Conservation (phyloP, 352 stramenopile genomes). For the Globisporangium okanoganense region DNA sequence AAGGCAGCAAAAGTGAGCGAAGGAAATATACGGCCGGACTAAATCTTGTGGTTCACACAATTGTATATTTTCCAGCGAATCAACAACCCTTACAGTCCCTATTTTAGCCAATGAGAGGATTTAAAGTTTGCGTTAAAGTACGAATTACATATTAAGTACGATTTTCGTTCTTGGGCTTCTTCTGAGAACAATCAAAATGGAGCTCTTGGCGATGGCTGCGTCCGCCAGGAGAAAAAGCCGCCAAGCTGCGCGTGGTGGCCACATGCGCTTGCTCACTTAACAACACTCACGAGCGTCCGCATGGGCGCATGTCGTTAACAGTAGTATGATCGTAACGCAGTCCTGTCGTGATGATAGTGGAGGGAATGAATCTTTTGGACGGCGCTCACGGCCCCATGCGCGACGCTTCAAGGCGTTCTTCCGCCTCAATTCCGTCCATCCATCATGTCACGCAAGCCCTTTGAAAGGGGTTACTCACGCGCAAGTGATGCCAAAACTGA, state of each 20-base stretch:
- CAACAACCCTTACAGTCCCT: too few relatives aligned
- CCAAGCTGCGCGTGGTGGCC: neutral
- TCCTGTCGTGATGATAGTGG: too few relatives aligned
- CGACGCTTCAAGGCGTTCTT: too few relatives aligned
- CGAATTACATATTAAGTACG: neutral
- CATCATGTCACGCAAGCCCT: neutral
- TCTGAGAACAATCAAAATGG: slow-evolving; percentile 1
- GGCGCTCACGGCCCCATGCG: too few relatives aligned
- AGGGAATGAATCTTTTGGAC: too few relatives aligned
- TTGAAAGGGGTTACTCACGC: slow-evolving; percentile 9
- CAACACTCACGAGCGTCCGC: neutral
- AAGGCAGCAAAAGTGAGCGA: neutral
- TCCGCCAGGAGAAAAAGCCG: neutral
- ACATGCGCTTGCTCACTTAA: neutral
- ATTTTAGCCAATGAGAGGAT: neutral
- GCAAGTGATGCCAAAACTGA: slow-evolving; percentile 2
- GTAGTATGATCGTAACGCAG: too few relatives aligned
- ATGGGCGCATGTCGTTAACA: too few relatives aligned
- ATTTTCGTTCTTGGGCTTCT: neutral
- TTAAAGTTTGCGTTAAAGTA: neutral
- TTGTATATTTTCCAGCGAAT: neutral
- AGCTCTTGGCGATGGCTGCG: neutral
- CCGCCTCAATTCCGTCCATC: too few relatives aligned
- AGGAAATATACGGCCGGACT: neutral
- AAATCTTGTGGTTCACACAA: slow-evolving; percentile 14